phyloP scores from a whole-genome alignment of 108 stramenopile species.

The Bacterosira constricta region DNA sequence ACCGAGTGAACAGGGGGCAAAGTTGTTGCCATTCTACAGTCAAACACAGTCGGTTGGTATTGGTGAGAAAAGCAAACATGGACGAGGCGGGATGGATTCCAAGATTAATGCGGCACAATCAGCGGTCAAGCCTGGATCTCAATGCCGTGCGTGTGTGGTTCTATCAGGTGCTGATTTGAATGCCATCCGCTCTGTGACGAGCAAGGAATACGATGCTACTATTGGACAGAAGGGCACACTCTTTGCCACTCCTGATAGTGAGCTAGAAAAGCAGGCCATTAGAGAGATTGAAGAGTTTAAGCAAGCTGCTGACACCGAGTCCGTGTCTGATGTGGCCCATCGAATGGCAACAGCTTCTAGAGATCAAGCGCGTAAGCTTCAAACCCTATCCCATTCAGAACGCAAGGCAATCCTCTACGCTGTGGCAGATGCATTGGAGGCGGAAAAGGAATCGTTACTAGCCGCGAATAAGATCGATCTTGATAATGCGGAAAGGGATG shows the following conservation, averaged over 20 bases:
- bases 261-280: constrained; percentile 76
- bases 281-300: constrained; percentile 56
- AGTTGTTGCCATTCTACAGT: constrained; percentile 66
- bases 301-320: constrained; percentile 31
- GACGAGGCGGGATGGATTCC: constrained; percentile 91
- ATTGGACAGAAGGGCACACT: constrained; percentile 66
- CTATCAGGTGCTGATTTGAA: constrained; percentile 84
- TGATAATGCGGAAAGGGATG: constrained; percentile 77
- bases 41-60: constrained; percentile 70
- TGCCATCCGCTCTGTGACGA: constrained; percentile 77
- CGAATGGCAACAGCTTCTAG: constrained; percentile 68
- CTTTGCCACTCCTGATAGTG: constrained; percentile 77
- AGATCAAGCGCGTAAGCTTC: constrained; percentile 82
- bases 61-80: constrained; percentile 89
- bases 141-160: constrained; percentile 83
- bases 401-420: constrained; percentile 81
- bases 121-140: constrained; percentile 81
- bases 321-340: constrained; percentile 71
- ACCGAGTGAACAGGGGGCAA: constrained; percentile 79
- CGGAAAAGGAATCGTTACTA: constrained; percentile 68
- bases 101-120: constrained; percentile 90
- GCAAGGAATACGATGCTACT: constrained; percentile 36
- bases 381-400: constrained; percentile 67
- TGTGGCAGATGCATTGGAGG: constrained; percentile 76
- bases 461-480: constrained; percentile 90